Base-by-base conservation (phyloP, 352 stramenopile species). In the Globisporangium cederbergense region DNA sequence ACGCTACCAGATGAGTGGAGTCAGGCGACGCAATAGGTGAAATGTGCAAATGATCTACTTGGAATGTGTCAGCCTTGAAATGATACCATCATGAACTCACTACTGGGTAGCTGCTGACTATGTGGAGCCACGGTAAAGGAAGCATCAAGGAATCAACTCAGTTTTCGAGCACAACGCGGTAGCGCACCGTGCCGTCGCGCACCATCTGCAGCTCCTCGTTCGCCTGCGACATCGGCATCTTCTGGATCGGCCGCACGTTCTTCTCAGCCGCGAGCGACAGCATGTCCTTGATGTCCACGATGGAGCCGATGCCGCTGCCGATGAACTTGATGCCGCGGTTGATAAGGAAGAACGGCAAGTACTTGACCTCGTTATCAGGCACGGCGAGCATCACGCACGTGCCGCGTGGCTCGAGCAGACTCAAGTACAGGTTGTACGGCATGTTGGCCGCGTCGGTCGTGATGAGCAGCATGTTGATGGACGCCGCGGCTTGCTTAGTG, bases 261-360 rank as follows among this genome's bases (percentile, higher is more conserved):
- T 93, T 81, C 56, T 83, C 64, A 1, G 70, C 71, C 30, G 88
- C 95, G 18, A 97, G 78, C 34, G 91, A 73, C 2, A 97, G 70
- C 85, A 97, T 95, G 42, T 96, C 81, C 54, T 94, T 80, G 22
- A 90, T 93, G 60, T 95, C 84, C 14, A 75, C 62, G 34, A 95
- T 88, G 62, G 89, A 83, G 38, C 91, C 89, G 60, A 98, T 93
- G 42, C 81, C 52, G 43, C 73, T 90, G 42, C 89, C 90, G 20
- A 79, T 70, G 57, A 97, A 74, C 54, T 71, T 74, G n/a, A 64
- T 62, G 9, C 64, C 69, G 3, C 62, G 50, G 45, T 63, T 38
- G 20, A 97, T 65, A 18, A 97, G 55, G 3, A 53, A 53, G 43
- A 80, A 70, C n/a, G 81, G 65, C 8, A 84, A 64, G 54, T 88